Conservation (phyloP, 1,139 yeast genomes). For the Magnusiomyces fungicola region DNA sequence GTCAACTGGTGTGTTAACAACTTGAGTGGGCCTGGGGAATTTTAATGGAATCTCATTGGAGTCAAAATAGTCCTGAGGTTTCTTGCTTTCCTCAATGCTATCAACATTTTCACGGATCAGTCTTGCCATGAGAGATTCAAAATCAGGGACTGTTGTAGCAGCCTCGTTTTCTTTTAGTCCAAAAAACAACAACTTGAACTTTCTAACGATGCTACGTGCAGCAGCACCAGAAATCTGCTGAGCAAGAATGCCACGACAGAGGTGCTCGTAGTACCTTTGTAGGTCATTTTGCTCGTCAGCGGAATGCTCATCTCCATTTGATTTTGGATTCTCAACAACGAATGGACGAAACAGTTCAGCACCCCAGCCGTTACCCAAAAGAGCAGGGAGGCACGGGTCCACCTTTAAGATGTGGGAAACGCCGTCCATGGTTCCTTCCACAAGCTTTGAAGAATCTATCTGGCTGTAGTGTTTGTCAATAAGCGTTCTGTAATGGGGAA, state of each 20-base stretch:
- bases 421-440: background rate
- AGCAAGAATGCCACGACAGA: constrained; percentile 49
- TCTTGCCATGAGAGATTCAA: background rate
- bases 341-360: background rate
- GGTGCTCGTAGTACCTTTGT: constrained; percentile 33
- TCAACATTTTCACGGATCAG: background rate
- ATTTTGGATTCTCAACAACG: background rate
- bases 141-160: background rate
- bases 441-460: background rate
- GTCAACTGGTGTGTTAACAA: constrained; percentile 40
- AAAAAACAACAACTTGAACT: constrained; percentile 19
- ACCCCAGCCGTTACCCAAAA: background rate
- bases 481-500: background rate
- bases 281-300: constrained; percentile 2
- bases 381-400: background rate
- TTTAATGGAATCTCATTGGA: constrained; percentile 1
- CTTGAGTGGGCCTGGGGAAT: constrained; percentile 49
- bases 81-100: background rate
- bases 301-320: background rate
- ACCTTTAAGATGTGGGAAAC: background rate
- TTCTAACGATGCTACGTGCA: constrained; percentile 54
- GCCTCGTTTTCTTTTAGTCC: background rate
- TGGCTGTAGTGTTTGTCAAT: background rate
- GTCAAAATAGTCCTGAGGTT: background rate
- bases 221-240: constrained; percentile 88